Evolutionary conservation across 1,284 basidiomycete species (phyloP).

Genomic region (Sutorius eximius): DNA sequence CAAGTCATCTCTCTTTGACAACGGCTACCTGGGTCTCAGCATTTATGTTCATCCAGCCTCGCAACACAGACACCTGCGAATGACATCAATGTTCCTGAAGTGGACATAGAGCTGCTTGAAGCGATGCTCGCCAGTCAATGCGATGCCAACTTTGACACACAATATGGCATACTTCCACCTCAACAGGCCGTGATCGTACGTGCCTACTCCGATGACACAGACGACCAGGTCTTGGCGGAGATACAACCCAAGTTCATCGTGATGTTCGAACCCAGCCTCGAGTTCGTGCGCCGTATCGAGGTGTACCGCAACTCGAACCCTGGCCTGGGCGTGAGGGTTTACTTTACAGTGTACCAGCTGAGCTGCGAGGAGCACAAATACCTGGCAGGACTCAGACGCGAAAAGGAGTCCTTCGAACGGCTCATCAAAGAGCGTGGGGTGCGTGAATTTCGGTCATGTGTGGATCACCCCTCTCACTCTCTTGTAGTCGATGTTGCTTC

Average conservation of each 20-base stretch:
- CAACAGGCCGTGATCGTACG: constrained; percentile 86
- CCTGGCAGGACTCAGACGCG: constrained; percentile 82
- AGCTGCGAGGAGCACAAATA: constrained; percentile 97
- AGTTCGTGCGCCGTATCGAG: constrained; percentile 92
- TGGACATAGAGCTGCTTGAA: constrained; percentile 36
- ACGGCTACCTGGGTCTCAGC: background rate
- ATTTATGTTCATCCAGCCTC: constrained; percentile 13
- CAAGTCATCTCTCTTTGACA: constrained; percentile 5
- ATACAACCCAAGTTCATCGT: constrained; percentile 89
- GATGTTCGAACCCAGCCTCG: constrained; percentile 93
- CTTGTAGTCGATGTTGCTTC: constrained; percentile 83
- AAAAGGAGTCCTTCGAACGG: constrained; percentile 94
- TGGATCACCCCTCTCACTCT: background rate
- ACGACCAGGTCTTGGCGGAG: constrained; percentile 88
- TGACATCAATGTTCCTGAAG: constrained; percentile 22
- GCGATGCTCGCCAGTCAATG: constrained; percentile 28
- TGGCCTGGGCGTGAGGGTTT: constrained; percentile 84
- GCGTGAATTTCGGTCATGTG: constrained; percentile 34
- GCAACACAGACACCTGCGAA: constrained; percentile 17
- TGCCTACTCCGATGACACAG: constrained; percentile 89
- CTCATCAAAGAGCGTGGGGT: constrained; percentile 92
- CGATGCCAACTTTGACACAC: constrained; percentile 64
- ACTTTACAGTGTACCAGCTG: constrained; percentile 91
- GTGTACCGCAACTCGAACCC: constrained; percentile 84
- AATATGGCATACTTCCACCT: constrained; percentile 81